A percentile compares a stretch with the other conserved stretches of the same genome.
Evolutionary conservation across 768 basidiomycete species (phyloP).

Genomic region (Sutorius australiensis): DNA sequence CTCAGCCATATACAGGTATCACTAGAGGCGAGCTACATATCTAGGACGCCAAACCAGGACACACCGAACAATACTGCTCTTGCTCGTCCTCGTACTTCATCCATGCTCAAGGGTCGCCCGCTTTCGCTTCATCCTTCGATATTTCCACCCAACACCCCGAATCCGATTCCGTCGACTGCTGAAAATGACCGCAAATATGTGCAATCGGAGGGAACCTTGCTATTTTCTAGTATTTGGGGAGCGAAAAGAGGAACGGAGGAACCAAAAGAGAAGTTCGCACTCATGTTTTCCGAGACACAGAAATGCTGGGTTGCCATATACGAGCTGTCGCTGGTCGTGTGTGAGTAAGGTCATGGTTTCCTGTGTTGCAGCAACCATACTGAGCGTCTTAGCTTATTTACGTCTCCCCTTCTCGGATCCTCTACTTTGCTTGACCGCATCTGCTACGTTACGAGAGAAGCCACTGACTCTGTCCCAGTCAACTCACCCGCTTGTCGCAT

Average conservation of each 20-base stretch:
- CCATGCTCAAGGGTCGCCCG: constrained; percentile 36
- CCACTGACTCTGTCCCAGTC: constrained; percentile 47
- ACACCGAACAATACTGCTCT: constrained; percentile 37
- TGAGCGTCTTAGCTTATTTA: constrained; percentile 57
- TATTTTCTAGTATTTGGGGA: constrained; percentile 75
- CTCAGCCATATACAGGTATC: constrained; percentile 71
- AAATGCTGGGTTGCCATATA: constrained; percentile 78
- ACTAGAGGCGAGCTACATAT: constrained; percentile 78
- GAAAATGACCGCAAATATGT: constrained; percentile 76
- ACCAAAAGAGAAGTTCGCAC: constrained; percentile 53
- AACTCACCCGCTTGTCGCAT: constrained; percentile 32
- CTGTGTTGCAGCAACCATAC: neutral
- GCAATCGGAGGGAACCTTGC: constrained; percentile 69
- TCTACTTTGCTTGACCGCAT: constrained; percentile 78
- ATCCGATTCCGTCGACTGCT: constrained; percentile 72
- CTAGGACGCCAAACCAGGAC: constrained; percentile 39
- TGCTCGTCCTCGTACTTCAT: constrained; percentile 54
- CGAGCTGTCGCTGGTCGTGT: constrained; percentile 69
- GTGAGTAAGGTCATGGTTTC: constrained; percentile 45
- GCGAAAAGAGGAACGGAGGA: constrained; percentile 42
- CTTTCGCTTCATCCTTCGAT: constrained; percentile 55
- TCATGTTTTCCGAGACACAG: constrained; percentile 62
- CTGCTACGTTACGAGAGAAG: constrained; percentile 84
- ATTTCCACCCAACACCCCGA: constrained; percentile 79
- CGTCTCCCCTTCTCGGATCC: constrained; percentile 68